Conservation (phyloP, 192 early-diverging fungal species). For the Coemansia erecta region DNA sequence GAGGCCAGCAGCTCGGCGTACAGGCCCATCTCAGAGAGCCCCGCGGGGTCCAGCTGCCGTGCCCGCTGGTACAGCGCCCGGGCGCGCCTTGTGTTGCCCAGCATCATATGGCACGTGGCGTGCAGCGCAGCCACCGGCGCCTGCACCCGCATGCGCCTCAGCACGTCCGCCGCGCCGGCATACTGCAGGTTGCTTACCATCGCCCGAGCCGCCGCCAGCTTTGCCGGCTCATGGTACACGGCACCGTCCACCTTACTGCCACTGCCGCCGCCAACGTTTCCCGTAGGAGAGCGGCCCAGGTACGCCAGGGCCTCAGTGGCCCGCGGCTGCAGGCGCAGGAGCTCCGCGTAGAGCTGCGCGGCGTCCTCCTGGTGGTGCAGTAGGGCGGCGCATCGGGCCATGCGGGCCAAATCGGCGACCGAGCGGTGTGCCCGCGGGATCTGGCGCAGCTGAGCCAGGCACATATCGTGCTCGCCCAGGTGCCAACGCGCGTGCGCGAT, state of each 20-base stretch:
- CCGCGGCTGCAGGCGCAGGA: slow-evolving; percentile 29
- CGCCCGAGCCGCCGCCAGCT: slow-evolving; percentile 14
- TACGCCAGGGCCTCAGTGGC: slow-evolving; percentile 24
- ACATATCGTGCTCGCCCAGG: slow-evolving; percentile 41
- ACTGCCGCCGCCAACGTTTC: not conserved
- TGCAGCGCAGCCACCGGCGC: slow-evolving; percentile 25
- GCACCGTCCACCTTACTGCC: not conserved
- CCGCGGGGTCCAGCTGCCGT: slow-evolving; percentile 12
- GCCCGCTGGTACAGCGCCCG: slow-evolving; percentile 29
- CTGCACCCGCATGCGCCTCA: slow-evolving; percentile 13
- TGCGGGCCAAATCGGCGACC: slow-evolving; percentile 24
- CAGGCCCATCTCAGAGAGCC: slow-evolving; percentile 35
- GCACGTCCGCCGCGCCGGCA: slow-evolving; percentile 11
- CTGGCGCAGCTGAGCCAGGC: slow-evolving; percentile 46
- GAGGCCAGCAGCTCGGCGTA: slow-evolving; percentile 26
- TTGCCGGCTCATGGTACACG: slow-evolving; percentile 24
- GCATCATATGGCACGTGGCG: slow-evolving; percentile 36
- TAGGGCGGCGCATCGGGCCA: slow-evolving; percentile 38
- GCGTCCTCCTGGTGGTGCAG: slow-evolving; percentile 27
- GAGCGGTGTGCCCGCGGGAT: slow-evolving; percentile 38
- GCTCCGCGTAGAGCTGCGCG: slow-evolving; percentile 18
- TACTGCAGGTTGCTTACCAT: slow-evolving; percentile 35
- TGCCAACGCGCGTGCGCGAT: slow-evolving; percentile 40
- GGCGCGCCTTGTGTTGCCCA: slow-evolving; percentile 17
- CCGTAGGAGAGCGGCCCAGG: no score